phyloP scores from a whole-genome alignment of 2,329 filamentous ascomycete genomes.

The Pezicula rhizophila region DNA sequence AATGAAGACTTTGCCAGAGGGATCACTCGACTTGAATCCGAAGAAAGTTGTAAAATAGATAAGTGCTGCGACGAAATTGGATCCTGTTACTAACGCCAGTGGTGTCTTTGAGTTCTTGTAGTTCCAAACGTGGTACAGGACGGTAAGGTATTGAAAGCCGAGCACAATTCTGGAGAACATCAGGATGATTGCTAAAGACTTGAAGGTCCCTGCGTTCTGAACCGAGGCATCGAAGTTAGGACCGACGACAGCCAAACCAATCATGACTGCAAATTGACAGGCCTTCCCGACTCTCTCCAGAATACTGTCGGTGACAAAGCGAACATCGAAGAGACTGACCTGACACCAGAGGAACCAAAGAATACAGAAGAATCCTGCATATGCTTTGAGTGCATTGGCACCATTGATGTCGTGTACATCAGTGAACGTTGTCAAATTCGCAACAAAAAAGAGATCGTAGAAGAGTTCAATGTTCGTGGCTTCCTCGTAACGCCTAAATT shows the following conservation, averaged over 20 bases:
- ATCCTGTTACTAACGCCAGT: neutral
- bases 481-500: slow-evolving; percentile 4
- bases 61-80: slow-evolving; percentile 2
- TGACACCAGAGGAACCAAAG: slow-evolving; percentile 55
- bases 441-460: slow-evolving; percentile 56
- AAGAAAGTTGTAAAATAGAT: slow-evolving; percentile 3
- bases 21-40: neutral
- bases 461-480: slow-evolving; percentile 37
- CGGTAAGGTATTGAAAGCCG: slow-evolving; percentile 26
- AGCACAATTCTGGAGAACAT: slow-evolving; percentile 29
- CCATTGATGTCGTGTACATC: slow-evolving; percentile 48
- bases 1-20: neutral
- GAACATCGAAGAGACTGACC: slow-evolving; percentile 50
- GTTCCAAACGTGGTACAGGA: slow-evolving; percentile 1
- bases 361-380: slow-evolving; percentile 44
- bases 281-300: slow-evolving; percentile 49
- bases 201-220: slow-evolving; percentile 7
- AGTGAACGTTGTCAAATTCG: slow-evolving; percentile 53
- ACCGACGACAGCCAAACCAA: slow-evolving; percentile 40
- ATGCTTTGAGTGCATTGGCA: slow-evolving; percentile 37
- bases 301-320: slow-evolving; percentile 48
- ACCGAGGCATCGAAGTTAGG: slow-evolving; percentile 30
- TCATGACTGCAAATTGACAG: slow-evolving; percentile 48
- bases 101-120: slow-evolving; percentile 2
- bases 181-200: slow-evolving; percentile 28